Conservation (phyloP, 129 eudicot genomes). For the Ambrosia trifida region DNA sequence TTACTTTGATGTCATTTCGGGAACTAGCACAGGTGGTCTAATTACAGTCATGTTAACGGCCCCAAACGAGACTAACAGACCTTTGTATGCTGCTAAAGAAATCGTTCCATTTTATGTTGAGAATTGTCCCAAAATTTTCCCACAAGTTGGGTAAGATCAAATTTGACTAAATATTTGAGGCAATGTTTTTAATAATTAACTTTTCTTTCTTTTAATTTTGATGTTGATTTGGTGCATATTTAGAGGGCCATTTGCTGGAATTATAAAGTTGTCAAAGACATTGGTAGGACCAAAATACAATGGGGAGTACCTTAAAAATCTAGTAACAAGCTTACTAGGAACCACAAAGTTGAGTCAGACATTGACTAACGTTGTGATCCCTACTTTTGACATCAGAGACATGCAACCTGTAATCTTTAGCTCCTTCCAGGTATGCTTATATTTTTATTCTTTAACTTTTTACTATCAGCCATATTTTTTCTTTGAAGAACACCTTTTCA, state of each 20-base stretch:
- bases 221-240: conserved; percentile 10
- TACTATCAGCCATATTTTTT: no score
- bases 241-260: conserved; percentile 34
- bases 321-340: conserved; percentile 17
- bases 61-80: conserved; percentile 43
- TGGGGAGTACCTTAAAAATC: conserved; percentile 41
- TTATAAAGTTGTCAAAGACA: conserved; percentile 20
- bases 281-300: conserved; percentile 43
- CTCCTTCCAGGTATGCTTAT: conserved; percentile 38
- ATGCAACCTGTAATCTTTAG: conserved; percentile 58
- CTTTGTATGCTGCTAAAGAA: conserved; percentile 55
- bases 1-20: conserved; percentile 47
- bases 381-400: conserved; percentile 44
- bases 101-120: conserved; percentile 47
- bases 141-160: conserved; percentile 41
- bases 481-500: no score
- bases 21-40: conserved; percentile 69
- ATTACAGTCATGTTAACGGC: conserved; percentile 53
- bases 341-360: conserved; percentile 39
- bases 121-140: conserved; percentile 51
- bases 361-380: conserved; percentile 33
- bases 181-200: no score
- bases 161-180: background rate
- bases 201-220: no score
- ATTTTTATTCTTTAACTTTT: background rate